Conservation (phyloP, 805 yeast genomes). For the Vanderwaltozyma tropicalis region DNA sequence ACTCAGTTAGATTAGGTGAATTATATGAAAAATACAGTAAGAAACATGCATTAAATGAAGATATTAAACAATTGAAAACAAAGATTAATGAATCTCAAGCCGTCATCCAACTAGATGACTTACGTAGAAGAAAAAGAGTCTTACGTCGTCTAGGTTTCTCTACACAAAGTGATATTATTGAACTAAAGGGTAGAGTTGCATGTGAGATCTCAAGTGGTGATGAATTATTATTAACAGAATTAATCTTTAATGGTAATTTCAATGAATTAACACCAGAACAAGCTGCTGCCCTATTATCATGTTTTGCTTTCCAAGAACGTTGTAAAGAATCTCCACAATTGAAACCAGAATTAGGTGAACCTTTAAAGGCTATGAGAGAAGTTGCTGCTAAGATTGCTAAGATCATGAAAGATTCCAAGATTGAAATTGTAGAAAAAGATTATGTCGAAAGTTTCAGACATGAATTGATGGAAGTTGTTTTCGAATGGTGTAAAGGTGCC, state of each 20-base stretch:
- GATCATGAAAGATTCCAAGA: constrained; percentile 77
- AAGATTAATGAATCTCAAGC: constrained; percentile 79
- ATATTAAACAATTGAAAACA: constrained; percentile 48
- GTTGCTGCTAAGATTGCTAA: constrained; percentile 89
- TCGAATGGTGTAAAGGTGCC: constrained; percentile 94
- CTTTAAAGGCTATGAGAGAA: constrained; percentile 76
- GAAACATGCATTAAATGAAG: constrained; percentile 51
- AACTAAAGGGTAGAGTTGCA: constrained; percentile 93
- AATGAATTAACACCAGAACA: constrained; percentile 81
- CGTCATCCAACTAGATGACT: constrained; percentile 86
- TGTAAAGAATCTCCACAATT: constrained; percentile 80
- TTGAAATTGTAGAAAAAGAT: constrained; percentile 84
- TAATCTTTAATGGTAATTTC: constrained; percentile 91
- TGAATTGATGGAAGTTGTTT: constrained; percentile 94
- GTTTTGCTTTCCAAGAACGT: constrained; percentile 95
- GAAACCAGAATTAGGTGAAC: constrained; percentile 86
- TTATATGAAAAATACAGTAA: constrained; percentile 54
- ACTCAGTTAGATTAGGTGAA: constrained; percentile 49
- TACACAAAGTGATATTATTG: constrained; percentile 79
- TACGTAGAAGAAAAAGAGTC: constrained; percentile 87
- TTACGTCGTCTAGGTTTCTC: constrained; percentile 86
- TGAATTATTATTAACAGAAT: constrained; percentile 76
- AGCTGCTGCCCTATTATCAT: constrained; percentile 82
- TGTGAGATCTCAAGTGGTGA: constrained; percentile 90
- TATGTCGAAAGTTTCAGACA: constrained; percentile 86